Evolutionary conservation across 352 stramenopile genomes (phyloP).

Genomic region (Globisporangium emineosum): DNA sequence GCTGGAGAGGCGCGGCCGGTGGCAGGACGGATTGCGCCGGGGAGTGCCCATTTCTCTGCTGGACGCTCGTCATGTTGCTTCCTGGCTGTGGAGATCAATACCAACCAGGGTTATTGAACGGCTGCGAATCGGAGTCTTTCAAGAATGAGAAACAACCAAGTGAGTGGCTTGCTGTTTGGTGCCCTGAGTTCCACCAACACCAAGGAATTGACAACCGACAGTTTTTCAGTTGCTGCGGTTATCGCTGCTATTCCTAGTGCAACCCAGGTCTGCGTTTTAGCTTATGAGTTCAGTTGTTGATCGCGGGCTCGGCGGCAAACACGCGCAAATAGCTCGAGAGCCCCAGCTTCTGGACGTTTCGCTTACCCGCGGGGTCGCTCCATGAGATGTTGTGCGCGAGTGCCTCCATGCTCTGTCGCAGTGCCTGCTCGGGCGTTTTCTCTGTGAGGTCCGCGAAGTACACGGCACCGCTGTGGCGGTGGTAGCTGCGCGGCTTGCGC

Average conservation of each 20-base stretch:
- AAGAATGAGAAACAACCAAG: too few relatives aligned
- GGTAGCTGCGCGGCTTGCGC: slow-evolving; percentile 33
- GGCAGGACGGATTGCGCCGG: not conserved
- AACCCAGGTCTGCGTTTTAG: not conserved
- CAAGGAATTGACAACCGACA: not conserved
- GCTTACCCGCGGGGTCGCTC: slow-evolving; percentile 66
- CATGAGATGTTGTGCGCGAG: slow-evolving; percentile 72
- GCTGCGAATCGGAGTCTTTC: not conserved
- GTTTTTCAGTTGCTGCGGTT: not conserved
- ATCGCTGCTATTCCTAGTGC: slow-evolving; percentile 2
- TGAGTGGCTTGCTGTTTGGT: too few relatives aligned
- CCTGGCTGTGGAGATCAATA: too few relatives aligned
- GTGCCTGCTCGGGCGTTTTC: slow-evolving; percentile 24
- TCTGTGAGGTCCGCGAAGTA: slow-evolving; percentile 56
- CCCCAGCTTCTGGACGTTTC: slow-evolving; percentile 61
- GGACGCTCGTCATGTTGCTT: slow-evolving; percentile 15
- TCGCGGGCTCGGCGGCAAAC: slow-evolving; percentile 42
- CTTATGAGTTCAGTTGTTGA: slow-evolving; percentile 29
- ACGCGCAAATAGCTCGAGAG: slow-evolving; percentile 57
- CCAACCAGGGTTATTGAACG: not conserved
- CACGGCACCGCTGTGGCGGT: slow-evolving; percentile 51
- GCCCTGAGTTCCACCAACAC: too few relatives aligned
- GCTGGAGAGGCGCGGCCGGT: not conserved
- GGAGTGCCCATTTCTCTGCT: slow-evolving; percentile 6
- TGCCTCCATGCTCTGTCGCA: slow-evolving; percentile 64